Evolutionary conservation across 306 rosid species (phyloP), one percentile per base, ranked within the genome.

Genomic region (Sicyos baderoa): DNA sequence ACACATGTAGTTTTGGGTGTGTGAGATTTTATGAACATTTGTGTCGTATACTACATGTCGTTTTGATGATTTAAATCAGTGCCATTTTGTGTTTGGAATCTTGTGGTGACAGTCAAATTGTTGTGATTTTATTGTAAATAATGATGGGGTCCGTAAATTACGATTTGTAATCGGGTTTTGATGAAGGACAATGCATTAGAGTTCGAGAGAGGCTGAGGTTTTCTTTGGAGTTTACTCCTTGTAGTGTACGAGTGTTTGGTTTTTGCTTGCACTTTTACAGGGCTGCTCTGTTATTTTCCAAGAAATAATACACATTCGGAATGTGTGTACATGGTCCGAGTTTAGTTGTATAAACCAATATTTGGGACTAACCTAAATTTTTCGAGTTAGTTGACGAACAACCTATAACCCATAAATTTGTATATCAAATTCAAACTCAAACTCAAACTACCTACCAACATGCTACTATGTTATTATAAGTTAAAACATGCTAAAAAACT

Each of bases 31-130:
- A 15, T 35, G 35, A 32, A 60, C 11, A 17, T 16, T 16, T n/a
- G 74, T 80, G 95, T 86, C 84, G 16, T 48, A 44, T 80, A 78
- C 62, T 23, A 42, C 0, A 63, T 80, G 86, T 81, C 85, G 73
- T 81, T 74, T 76, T 53, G 85, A 59, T 4, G 67, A 17, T n/a
- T n/a, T 64, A 59, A 69, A 54, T 58, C 62, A 77, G 73, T 44
- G 25, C 42, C 32, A 16, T 75, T 79, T 40, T n/a, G 64, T 18
- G 47, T 35, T 22, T 68, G 58, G 75, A 73, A 9, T 70, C 70
- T 71, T 19, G 18, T 54, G 29, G 60, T 10, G 25, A 6, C 54
- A 23, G 63, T 14, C 40, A 23, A 25, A 5, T 4, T 10, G 18
- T 5, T 57, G 10, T 23, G 7, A 9, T 23, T 57, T 45, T 15